A percentile compares a stretch with the other conserved stretches of the same genome.
Conservation (phyloP, 2,329 filamentous ascomycete species). For the Cercospora sp. region DNA sequence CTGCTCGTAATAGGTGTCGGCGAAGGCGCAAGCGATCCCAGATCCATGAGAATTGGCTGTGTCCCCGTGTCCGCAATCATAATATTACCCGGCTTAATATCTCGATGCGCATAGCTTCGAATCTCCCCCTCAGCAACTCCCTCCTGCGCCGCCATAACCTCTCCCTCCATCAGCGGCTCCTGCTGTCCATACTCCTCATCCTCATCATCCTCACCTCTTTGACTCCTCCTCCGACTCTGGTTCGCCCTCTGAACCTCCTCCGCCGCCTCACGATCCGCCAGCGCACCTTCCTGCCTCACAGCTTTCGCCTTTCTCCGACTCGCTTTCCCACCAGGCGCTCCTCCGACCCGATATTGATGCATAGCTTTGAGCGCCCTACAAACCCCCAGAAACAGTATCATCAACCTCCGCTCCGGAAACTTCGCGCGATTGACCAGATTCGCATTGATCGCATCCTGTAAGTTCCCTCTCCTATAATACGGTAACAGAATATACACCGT, state of each 20-base stretch:
- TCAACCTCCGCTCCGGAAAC: constrained; percentile 84
- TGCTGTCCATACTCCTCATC: constrained; percentile 67
- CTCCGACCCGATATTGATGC: constrained; percentile 78
- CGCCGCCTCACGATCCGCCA: constrained; percentile 52
- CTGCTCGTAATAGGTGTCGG: constrained; percentile 88
- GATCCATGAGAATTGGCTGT: constrained; percentile 92
- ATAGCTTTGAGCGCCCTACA: constrained; percentile 85
- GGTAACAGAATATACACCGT: constrained; percentile 96
- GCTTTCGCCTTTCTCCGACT: constrained; percentile 57
- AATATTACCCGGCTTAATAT: constrained; percentile 98
- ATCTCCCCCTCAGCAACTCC: constrained; percentile 68
- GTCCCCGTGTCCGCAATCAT: constrained; percentile 94
- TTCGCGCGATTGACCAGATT: constrained; percentile 92
- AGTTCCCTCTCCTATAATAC: constrained; percentile 91
- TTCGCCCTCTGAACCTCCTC: constrained; percentile 52
- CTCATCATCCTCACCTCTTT: constrained; percentile 47
- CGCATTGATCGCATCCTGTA: constrained; percentile 98
- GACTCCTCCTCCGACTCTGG: constrained; percentile 45
- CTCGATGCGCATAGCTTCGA: constrained; percentile 86
- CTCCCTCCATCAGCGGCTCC: constrained; percentile 73
- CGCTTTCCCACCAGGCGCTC: constrained; percentile 53
- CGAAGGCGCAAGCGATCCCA: constrained; percentile 84
- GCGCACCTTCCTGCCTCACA: constrained; percentile 57
- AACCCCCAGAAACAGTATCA: constrained; percentile 89
- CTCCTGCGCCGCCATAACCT: constrained; percentile 67